Percentiles rank a stretch among this genome's conserved stretches.
Conservation (phyloP, 805 yeast genomes). For the Starmerella sp. region DNA sequence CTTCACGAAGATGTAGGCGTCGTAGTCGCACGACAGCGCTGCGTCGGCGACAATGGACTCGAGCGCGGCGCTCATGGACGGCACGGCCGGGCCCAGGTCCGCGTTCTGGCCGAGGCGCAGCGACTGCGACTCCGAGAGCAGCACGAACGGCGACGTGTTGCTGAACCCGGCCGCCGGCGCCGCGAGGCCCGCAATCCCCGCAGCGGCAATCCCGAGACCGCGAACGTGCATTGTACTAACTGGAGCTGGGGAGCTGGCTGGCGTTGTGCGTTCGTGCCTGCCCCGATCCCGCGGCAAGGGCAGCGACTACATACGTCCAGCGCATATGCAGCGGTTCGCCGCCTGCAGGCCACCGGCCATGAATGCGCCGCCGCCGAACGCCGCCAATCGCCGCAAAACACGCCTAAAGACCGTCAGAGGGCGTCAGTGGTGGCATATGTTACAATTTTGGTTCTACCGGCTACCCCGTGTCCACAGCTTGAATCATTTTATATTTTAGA, state of each 20-base stretch:
- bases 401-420: no score
- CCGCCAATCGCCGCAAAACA: no score
- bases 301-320: no score
- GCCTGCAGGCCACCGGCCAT: no score
- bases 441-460: no score
- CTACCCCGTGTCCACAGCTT: no score
- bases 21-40: constrained; percentile 36
- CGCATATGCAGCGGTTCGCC: no score
- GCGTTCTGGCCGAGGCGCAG: not conserved
- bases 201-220: not conserved
- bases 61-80: constrained; percentile 5
- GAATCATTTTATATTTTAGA: no score
- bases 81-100: not conserved
- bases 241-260: not conserved
- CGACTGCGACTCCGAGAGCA: constrained; percentile 12
- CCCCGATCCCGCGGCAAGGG: no score
- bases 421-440: no score
- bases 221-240: not conserved
- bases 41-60: constrained; percentile 13
- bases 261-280: not conserved
- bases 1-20: constrained; percentile 46
- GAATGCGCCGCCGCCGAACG: no score
- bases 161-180: constrained; percentile 10
- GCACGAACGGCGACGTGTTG: constrained; percentile 19
- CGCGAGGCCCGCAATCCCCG: not conserved